Percentiles rank a stretch among this genome's conserved stretches.
phyloP scores from a whole-genome alignment of 805 yeast genomes.

The Cyberlindnera mississippiensis region DNA sequence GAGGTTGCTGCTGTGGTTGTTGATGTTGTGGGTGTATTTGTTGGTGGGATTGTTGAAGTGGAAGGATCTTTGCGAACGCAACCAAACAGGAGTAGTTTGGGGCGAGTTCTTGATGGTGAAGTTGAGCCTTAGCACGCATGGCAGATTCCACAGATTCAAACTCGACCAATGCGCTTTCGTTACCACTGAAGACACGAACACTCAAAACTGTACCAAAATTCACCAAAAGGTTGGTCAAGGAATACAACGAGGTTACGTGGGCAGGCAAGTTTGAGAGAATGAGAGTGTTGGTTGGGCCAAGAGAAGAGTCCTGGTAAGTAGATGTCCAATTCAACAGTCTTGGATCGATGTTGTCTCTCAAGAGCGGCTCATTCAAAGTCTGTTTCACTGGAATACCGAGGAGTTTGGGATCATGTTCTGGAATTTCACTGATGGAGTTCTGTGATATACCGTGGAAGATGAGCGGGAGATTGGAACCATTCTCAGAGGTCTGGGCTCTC shows the following conservation, averaged over 20 bases:
- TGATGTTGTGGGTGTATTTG: neutral
- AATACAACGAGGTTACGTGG: slow-evolving; percentile 42
- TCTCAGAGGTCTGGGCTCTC: slow-evolving; percentile 39
- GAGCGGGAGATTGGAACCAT: slow-evolving; percentile 29
- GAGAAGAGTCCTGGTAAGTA: slow-evolving; percentile 61
- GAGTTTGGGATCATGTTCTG: slow-evolving; percentile 7
- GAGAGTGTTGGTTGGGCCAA: slow-evolving; percentile 75
- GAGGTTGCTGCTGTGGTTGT: slow-evolving; percentile 2
- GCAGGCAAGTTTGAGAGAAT: slow-evolving; percentile 79
- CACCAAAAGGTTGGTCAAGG: slow-evolving; percentile 56
- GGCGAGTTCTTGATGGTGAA: slow-evolving; percentile 78
- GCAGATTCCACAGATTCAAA: slow-evolving; percentile 72
- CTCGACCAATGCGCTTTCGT: slow-evolving; percentile 60
- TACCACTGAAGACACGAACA: slow-evolving; percentile 53
- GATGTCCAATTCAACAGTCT: slow-evolving; percentile 60
- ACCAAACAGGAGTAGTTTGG: slow-evolving; percentile 75
- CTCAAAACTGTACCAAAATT: slow-evolving; percentile 60
- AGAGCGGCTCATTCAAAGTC: slow-evolving; percentile 26
- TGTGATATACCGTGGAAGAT: slow-evolving; percentile 21
- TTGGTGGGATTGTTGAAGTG: slow-evolving; percentile 23
- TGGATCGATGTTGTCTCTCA: slow-evolving; percentile 58
- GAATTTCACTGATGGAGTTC: slow-evolving; percentile 11
- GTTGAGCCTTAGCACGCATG: slow-evolving; percentile 67
- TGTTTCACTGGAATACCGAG: slow-evolving; percentile 2
- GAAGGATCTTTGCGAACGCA: slow-evolving; percentile 75